Evolutionary conservation across 2,329 filamentous ascomycete genomes (phyloP).

Genomic region (Verticillium zaregamsianum): DNA sequence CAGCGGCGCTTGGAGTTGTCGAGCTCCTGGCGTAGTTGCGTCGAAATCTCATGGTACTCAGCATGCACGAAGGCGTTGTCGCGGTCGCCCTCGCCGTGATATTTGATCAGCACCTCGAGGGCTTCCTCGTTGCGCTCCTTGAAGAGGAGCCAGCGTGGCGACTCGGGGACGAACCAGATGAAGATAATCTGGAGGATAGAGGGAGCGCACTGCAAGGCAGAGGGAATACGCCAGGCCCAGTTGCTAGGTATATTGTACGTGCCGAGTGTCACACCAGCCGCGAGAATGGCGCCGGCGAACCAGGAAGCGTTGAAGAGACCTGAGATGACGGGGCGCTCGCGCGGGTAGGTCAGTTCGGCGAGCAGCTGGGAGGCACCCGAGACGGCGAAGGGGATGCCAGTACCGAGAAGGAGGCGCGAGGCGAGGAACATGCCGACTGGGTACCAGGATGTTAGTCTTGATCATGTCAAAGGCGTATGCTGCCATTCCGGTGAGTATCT

Average conservation of each 20-base stretch:
- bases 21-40: not conserved
- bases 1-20: constrained; percentile 13
- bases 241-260: constrained; percentile 32
- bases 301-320: constrained; percentile 46
- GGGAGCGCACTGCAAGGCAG: constrained; percentile 25
- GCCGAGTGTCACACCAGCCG: constrained; percentile 37
- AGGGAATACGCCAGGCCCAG: constrained; percentile 30
- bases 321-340: constrained; percentile 45
- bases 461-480: not conserved
- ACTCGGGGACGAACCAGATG: constrained; percentile 55
- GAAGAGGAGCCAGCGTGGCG: constrained; percentile 57
- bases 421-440: constrained; percentile 43
- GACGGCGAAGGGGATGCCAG: constrained; percentile 44
- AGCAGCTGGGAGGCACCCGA: constrained; percentile 47
- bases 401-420: constrained; percentile 47
- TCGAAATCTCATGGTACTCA: constrained; percentile 43
- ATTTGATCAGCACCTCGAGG: constrained; percentile 47
- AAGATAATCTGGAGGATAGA: constrained; percentile 25
- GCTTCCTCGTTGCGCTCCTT: constrained; percentile 50
- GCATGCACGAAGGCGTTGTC: constrained; percentile 45
- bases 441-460: no score
- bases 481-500: constrained; percentile 9
- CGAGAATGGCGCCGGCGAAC: constrained; percentile 38
- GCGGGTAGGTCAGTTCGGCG: constrained; percentile 47
- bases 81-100: constrained; percentile 50